Base-by-base conservation (phyloP, 2,329 filamentous ascomycete genomes). In the Podosphaera fusca region DNA sequence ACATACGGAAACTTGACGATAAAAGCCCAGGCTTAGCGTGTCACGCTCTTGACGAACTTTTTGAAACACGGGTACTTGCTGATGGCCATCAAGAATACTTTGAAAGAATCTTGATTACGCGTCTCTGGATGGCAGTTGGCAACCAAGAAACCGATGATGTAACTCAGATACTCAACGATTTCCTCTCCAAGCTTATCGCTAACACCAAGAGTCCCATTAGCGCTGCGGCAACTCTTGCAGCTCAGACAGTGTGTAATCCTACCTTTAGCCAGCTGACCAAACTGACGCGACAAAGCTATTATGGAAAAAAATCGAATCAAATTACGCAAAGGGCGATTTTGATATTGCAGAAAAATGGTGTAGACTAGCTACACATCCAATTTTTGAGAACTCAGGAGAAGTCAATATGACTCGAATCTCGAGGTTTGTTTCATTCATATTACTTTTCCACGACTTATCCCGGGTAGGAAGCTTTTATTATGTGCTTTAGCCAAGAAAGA, bases 251-350 rank as follows among this genome's bases (percentile, higher is more conserved):
- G 65, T 62, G 76, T 67, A 14, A 5, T 30, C 52, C 30, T 36
- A 34, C 12, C 8, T 50, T 34, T 9, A 30, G 14, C 49, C n/a
- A 49, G 40, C 30, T 14, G 51, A 59, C 62, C 29, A 62, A 29
- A 36, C 61, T 64, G 50, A 65, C 35, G 40, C 9, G 8, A 5
- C 42, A 60, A 59, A 90, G 84, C 68, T 95, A 2, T 70, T 95
- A 2, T 95, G 88, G 87, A 92, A 87, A 68, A 77, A 75, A 33
- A 73, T 85, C n/a, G 84, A 88, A 56, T 69, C 72, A 0, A 72
- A 73, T 12, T 79, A 78, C 60, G 69, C 69, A 0, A 73, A 76
- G 36, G 71, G 74, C 1, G 69, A 79, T 14, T 77, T 76, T 57
- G 70, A 73, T 2, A 61, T 72, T 12, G 77, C 83, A 1, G 76